Percentiles rank a stretch among this genome's conserved stretches.
phyloP scores from a whole-genome alignment of 495 filamentous ascomycete genomes.

The Penicillium argentinense region DNA sequence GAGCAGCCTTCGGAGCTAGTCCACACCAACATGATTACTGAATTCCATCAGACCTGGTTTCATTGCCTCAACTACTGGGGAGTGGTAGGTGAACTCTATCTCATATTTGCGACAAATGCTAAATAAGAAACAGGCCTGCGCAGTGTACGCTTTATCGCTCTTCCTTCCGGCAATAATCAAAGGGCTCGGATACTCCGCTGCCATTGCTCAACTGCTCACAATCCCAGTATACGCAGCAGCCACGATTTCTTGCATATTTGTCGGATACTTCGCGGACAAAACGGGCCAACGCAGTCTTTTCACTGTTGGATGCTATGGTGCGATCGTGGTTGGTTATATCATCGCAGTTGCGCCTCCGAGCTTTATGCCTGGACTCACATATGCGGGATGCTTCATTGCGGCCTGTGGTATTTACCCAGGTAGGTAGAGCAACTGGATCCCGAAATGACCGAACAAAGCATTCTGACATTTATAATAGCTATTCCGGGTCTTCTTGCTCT shows the following conservation, averaged over 20 bases:
- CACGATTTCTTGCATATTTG: constrained; percentile 5
- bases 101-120: neutral
- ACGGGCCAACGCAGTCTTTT: constrained; percentile 9
- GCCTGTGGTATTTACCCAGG: constrained; percentile 13
- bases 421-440: neutral
- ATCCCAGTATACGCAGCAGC: constrained; percentile 12
- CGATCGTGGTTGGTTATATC: constrained; percentile 8
- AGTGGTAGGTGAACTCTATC: neutral
- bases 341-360: constrained; percentile 6
- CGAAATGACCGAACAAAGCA: neutral
- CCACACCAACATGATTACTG: no score
- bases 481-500: constrained; percentile 7
- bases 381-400: constrained; percentile 8
- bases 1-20: no score
- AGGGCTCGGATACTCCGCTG: constrained; percentile 6
- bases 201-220: constrained; percentile 11
- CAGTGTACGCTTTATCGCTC: constrained; percentile 10
- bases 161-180: constrained; percentile 13
- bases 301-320: constrained; percentile 6
- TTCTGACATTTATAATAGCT: neutral
- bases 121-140: neutral
- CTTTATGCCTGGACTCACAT: constrained; percentile 10
- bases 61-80: constrained; percentile 11
- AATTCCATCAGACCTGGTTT: constrained; percentile 7
- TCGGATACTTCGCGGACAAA: constrained; percentile 10